A percentile compares a stretch with the other conserved stretches of the same genome.
These are phyloP conservation scores for Eleusine indica DNA, from an alignment of 176 grass and related monocot genomes.

Conservation along the genomic window DNA sequence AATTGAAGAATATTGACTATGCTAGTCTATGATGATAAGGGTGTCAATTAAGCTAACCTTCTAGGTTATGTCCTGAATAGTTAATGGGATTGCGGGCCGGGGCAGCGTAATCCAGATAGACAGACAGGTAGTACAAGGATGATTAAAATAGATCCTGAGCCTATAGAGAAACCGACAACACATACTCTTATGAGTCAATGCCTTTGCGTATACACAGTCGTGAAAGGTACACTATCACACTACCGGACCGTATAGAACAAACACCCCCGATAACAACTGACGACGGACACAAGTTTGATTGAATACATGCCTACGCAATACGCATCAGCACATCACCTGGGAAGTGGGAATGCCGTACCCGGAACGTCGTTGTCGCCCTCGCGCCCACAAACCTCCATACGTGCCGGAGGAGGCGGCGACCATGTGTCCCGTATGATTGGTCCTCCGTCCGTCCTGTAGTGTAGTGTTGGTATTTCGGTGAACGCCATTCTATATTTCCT, in stretches of 20 bases:
- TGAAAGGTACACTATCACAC: not conserved
- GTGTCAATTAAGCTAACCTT: no score
- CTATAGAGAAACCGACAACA: not conserved
- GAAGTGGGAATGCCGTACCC: not conserved
- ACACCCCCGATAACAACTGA: not conserved
- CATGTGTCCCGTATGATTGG: slow-evolving; percentile 19
- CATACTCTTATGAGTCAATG: not conserved
- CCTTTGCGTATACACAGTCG: slow-evolving; percentile 25
- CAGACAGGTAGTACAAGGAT: not conserved
- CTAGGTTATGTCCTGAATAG: no score
- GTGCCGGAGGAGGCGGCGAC: not conserved
- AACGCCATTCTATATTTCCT: not conserved
- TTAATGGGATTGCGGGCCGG: no score
- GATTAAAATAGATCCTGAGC: not conserved
- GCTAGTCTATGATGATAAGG: no score
- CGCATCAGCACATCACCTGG: not conserved
- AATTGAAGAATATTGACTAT: no score
- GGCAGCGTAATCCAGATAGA: no score
- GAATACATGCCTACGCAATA: not conserved
- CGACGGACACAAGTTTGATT: not conserved
- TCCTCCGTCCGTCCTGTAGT: not conserved
- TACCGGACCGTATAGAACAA: no score
- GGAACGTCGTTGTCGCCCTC: not conserved
- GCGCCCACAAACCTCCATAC: not conserved
- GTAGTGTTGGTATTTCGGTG: no score